Conservation (phyloP, 2,329 filamentous ascomycete species). For the Aspergillus pseudoterreus region DNA sequence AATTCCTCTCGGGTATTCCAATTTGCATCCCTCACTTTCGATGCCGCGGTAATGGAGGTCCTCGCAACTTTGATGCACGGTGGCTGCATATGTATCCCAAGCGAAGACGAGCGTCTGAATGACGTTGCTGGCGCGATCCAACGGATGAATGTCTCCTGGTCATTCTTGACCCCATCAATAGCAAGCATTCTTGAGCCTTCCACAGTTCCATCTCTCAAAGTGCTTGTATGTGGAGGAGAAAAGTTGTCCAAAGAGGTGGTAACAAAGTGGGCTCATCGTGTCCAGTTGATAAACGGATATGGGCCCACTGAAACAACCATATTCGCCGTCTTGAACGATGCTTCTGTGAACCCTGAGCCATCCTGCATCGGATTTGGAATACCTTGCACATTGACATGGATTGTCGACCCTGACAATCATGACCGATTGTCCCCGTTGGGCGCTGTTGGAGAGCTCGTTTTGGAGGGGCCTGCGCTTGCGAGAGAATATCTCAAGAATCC, state of each 20-base stretch:
- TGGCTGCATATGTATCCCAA: slow-evolving; percentile 48
- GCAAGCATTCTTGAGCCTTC: slow-evolving; percentile 39
- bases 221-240: slow-evolving; percentile 45
- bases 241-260: slow-evolving; percentile 71
- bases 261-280: slow-evolving; percentile 58
- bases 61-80: slow-evolving; percentile 39
- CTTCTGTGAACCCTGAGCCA: slow-evolving; percentile 19
- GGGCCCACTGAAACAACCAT: slow-evolving; percentile 37
- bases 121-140: slow-evolving; percentile 47
- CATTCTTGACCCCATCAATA: slow-evolving; percentile 45
- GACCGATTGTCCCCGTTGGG: slow-evolving; percentile 35
- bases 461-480: slow-evolving; percentile 38
- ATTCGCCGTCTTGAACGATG: slow-evolving; percentile 28
- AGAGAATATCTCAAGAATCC: slow-evolving; percentile 38
- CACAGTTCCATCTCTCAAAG: slow-evolving; percentile 39
- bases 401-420: slow-evolving; percentile 31
- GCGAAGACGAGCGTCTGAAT: slow-evolving; percentile 44
- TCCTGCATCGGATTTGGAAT: slow-evolving; percentile 22
- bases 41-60: slow-evolving; percentile 40
- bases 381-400: slow-evolving; percentile 25
- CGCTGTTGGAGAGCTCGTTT: slow-evolving; percentile 29
- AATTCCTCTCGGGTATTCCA: slow-evolving; percentile 33
- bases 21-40: slow-evolving; percentile 47
- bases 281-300: slow-evolving; percentile 38
- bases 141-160: slow-evolving; percentile 49